Evolutionary conservation across 768 basidiomycete species (phyloP).

Genomic region (Hypsizygus marmoreus): DNA sequence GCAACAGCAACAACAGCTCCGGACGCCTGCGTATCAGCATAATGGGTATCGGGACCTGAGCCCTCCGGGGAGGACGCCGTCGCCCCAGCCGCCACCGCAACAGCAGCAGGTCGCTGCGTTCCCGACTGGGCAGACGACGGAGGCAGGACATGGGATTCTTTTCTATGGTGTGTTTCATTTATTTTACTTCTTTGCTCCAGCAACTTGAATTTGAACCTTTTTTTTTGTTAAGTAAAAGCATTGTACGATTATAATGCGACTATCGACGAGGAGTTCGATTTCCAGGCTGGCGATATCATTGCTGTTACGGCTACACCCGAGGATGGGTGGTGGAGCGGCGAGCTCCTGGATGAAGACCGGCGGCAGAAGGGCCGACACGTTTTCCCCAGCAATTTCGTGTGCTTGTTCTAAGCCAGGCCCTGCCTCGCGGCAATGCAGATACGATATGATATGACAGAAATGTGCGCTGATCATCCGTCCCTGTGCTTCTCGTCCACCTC

Average conservation of each 20-base stretch:
- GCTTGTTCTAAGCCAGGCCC: slow-evolving; percentile 78
- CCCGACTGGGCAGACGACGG: slow-evolving; percentile 78
- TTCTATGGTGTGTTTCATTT: slow-evolving; percentile 75
- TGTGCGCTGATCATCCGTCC: no score
- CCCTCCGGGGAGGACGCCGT: slow-evolving; percentile 51
- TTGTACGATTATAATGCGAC: slow-evolving; percentile 85
- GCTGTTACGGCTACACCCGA: slow-evolving; percentile 93
- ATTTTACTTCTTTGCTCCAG: background rate
- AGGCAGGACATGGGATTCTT: slow-evolving; percentile 78
- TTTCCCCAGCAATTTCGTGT: slow-evolving; percentile 90
- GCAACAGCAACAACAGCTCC: slow-evolving; percentile 31
- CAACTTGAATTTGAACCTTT: no score
- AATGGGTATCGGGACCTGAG: slow-evolving; percentile 44
- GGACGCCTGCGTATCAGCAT: no score
- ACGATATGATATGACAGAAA: no score
- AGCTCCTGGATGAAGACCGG: slow-evolving; percentile 74
- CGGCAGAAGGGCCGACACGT: slow-evolving; percentile 72
- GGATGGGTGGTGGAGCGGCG: slow-evolving; percentile 98
- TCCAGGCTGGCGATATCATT: slow-evolving; percentile 93
- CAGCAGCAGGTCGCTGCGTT: slow-evolving; percentile 35
- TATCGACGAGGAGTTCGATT: slow-evolving; percentile 93
- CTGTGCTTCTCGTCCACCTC: no score
- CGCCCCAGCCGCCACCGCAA: slow-evolving; percentile 43
- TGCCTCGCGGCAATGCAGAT: no score
- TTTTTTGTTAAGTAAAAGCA: slow-evolving; percentile 91